phyloP scores from a whole-genome alignment of 2,329 filamentous ascomycete species.

The Westerdykella ornata region DNA sequence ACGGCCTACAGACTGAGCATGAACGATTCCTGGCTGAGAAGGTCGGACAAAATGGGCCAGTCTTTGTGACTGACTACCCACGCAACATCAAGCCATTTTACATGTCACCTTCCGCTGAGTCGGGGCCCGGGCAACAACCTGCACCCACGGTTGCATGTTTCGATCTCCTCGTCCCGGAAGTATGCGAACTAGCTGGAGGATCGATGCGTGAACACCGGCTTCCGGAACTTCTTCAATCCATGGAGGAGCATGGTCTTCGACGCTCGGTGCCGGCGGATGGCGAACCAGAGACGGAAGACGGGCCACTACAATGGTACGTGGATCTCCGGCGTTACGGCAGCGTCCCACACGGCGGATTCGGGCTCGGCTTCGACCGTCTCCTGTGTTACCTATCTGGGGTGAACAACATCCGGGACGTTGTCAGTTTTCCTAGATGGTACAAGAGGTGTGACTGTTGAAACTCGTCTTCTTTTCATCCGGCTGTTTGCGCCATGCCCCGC shows the following conservation, averaged over 20 bases:
- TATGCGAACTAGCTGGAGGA: slow-evolving; percentile 81
- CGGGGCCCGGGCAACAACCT: slow-evolving; percentile 8
- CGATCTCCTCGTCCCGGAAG: slow-evolving; percentile 76
- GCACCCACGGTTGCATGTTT: slow-evolving; percentile 72
- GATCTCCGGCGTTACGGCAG: slow-evolving; percentile 87
- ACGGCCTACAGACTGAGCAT: slow-evolving; percentile 81
- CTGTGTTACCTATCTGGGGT: slow-evolving; percentile 77
- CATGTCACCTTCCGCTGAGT: slow-evolving; percentile 52
- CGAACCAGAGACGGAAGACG: slow-evolving; percentile 15
- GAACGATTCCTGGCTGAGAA: slow-evolving; percentile 75
- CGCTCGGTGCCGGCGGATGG: slow-evolving; percentile 18
- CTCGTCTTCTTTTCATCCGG: too few relatives aligned
- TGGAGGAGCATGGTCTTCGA: slow-evolving; percentile 61
- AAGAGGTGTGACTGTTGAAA: slow-evolving; percentile 48
- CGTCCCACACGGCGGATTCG: slow-evolving; percentile 85
- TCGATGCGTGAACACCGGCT: slow-evolving; percentile 82
- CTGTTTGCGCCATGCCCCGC: too few relatives aligned
- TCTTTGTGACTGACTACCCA: slow-evolving; percentile 95
- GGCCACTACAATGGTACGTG: slow-evolving; percentile 69
- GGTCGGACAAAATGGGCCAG: slow-evolving; percentile 58
- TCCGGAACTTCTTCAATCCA: slow-evolving; percentile 58
- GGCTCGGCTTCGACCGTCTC: slow-evolving; percentile 81
- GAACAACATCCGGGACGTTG: slow-evolving; percentile 74
- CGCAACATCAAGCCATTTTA: slow-evolving; percentile 86
- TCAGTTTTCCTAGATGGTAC: slow-evolving; percentile 73